Evolutionary conservation across 2,329 filamentous ascomycete genomes (phyloP), one percentile per base, ranked within the genome.

Genomic region (Stachybotrys chartarum): DNA sequence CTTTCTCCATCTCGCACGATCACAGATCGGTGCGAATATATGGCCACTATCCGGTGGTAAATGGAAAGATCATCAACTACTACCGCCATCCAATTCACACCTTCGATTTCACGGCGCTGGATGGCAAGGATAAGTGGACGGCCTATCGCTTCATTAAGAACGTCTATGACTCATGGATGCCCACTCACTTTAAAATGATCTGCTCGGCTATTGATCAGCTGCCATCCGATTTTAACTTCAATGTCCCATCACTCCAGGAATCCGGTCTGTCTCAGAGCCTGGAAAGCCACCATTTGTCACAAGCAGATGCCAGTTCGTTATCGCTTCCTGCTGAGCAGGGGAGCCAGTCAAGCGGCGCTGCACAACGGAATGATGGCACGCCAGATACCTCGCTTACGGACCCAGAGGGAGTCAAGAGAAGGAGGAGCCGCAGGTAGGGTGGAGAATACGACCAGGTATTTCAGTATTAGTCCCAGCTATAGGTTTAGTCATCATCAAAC

Each of bases 31-130:
- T 32, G 3, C 12, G 30, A 12, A 3, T 44, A 1, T 39, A 24
- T 18, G 67, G 70, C 35, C 63, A 75, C 51, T 74, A 74, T 53
- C 61, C 71, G 7, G 62, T 71, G 7, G 68, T 74, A 45, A 66
- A 73, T 51, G 64, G 55, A 16, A 59, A 64, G 3, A 58, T 66
- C 24, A 64, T 57, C 17, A 66, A 64, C 17, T 73, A 69, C 53
- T 69, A 72, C 61, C 68, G 68, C 39, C 66, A 73, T 58, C 61
- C 61, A 3, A 71, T 74, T 52, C 58, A 55, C 32, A 54, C 18
- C 3, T 73, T 74, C 55, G 32, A 54, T 59, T 71, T 74, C 50
- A 67, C 62, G 0, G 60, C 6, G 31, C 53, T 64, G 1, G 63
- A 70, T 30, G 66, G 69, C 1, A 69, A 58, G 55, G 66, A 72